Evolutionary conservation across 2,329 filamentous ascomycete genomes (phyloP).

Genomic region (Eutypa lata): DNA sequence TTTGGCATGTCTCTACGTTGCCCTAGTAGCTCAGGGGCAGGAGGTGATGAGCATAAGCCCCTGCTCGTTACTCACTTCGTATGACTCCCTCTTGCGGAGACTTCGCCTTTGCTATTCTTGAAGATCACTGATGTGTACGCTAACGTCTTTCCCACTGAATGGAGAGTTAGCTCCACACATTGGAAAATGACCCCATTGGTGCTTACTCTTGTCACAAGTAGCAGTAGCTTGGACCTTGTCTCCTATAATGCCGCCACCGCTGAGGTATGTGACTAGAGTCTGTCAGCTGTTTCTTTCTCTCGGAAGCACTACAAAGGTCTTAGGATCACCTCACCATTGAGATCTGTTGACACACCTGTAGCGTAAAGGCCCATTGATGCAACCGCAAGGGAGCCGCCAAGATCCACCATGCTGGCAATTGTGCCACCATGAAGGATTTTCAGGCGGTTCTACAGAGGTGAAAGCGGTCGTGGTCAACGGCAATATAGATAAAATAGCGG

Average conservation of each 20-base stretch:
- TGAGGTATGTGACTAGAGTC: constrained; percentile 58
- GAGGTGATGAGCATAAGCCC: no score
- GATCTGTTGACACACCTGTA: constrained; percentile 63
- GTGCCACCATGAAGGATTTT: constrained; percentile 76
- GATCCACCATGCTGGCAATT: constrained; percentile 70
- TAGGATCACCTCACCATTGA: constrained; percentile 48
- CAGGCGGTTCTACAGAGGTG: constrained; percentile 61
- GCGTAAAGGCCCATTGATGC: constrained; percentile 61
- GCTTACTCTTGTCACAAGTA: constrained; percentile 58
- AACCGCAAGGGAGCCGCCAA: constrained; percentile 63
- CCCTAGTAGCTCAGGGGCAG: no score
- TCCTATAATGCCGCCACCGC: constrained; percentile 54
- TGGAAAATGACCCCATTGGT: no score
- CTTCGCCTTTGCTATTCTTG: constrained; percentile 54
- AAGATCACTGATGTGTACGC: constrained; percentile 61
- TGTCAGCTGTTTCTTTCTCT: constrained; percentile 7
- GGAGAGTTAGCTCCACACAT: neutral
- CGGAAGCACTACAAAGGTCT: no score
- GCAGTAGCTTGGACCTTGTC: constrained; percentile 55
- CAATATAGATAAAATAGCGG: neutral
- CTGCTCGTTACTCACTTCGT: constrained; percentile 51
- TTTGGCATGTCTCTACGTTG: no score
- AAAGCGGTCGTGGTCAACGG: constrained; percentile 3
- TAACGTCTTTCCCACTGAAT: constrained; percentile 58
- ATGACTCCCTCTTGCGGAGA: constrained; percentile 62